A percentile compares a stretch with the other conserved stretches of the same genome.
Evolutionary conservation across 441 rosid species (phyloP).

Genomic region (Corymbia calophylla): DNA sequence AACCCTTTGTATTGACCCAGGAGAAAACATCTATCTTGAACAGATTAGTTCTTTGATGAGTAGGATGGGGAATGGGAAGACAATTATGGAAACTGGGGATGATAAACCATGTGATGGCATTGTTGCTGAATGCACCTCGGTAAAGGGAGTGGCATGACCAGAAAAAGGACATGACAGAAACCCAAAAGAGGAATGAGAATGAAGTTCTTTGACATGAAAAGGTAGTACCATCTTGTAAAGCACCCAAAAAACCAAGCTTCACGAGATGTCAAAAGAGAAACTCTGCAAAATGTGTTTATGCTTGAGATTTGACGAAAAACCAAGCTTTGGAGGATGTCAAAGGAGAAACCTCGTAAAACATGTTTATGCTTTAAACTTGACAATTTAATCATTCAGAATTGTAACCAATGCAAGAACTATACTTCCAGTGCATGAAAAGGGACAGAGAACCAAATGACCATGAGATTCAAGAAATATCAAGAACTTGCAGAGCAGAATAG

Average conservation of each 20-base stretch:
- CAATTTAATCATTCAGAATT: background rate
- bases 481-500: background rate
- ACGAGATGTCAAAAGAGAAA: background rate
- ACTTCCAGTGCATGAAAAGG: background rate
- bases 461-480: background rate
- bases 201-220: background rate
- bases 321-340: background rate
- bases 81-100: background rate
- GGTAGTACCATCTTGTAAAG: background rate
- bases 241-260: background rate
- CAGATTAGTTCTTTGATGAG: background rate
- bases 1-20: background rate
- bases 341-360: background rate
- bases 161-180: background rate
- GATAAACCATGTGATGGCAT: background rate
- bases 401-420: background rate
- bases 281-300: background rate
- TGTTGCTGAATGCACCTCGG: background rate
- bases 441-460: background rate
- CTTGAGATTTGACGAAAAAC: background rate
- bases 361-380: background rate
- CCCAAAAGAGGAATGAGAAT: background rate
- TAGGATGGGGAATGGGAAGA: background rate
- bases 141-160: background rate
- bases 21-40: background rate